Evolutionary conservation across 305 asterid genomes (phyloP).

Genomic region (Striga hermonthica): DNA sequence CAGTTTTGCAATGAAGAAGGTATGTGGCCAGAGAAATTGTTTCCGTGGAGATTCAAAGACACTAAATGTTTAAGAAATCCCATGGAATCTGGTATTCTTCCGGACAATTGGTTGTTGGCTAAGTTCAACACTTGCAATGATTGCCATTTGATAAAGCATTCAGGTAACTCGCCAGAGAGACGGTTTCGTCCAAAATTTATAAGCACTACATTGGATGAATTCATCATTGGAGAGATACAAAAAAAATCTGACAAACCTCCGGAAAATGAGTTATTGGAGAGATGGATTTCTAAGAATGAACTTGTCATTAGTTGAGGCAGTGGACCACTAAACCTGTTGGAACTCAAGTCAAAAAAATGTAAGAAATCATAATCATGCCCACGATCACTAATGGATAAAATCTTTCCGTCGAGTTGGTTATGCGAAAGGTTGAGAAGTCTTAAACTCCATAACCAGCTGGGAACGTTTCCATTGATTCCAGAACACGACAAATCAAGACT

Average conservation of each 20-base stretch:
- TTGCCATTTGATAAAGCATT: too few relatives aligned
- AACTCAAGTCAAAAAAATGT: constrained; percentile 20
- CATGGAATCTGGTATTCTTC: background rate
- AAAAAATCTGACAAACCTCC: background rate
- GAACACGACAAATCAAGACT: constrained; percentile 3
- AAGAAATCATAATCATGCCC: too few relatives aligned
- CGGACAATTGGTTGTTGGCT: background rate
- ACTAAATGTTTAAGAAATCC: background rate
- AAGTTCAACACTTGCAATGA: background rate
- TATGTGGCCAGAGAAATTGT: constrained; percentile 31
- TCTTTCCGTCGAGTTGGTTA: constrained; percentile 27
- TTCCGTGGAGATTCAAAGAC: constrained; percentile 17
- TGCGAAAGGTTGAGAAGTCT: constrained; percentile 9
- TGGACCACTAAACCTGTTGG: constrained; percentile 17
- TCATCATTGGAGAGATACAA: too few relatives aligned
- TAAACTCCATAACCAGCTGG: constrained; percentile 31
- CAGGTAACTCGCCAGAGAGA: too few relatives aligned
- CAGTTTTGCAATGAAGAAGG: constrained; percentile 31
- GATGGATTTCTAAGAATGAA: constrained; percentile 22
- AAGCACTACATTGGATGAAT: too few relatives aligned
- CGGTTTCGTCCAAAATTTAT: too few relatives aligned
- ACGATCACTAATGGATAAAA: constrained; percentile 22
- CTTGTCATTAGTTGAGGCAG: constrained; percentile 29
- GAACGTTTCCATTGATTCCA: constrained; percentile 30
- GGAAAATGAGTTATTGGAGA: constrained; percentile 35